Evolutionary conservation across 164 flowering plant genomes (phyloP).

Genomic region (Annona cherimola): DNA sequence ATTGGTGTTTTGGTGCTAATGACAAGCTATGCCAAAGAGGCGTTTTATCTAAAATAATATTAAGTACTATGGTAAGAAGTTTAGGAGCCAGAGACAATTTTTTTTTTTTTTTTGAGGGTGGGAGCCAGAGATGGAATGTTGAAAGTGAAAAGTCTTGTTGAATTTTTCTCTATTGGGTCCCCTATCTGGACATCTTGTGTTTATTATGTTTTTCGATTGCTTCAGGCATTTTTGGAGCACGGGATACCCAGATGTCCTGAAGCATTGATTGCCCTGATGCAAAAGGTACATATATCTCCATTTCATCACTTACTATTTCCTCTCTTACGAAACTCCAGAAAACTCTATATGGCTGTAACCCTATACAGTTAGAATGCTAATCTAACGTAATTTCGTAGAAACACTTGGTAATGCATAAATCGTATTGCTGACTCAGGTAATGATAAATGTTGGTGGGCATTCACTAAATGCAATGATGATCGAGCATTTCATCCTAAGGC

Average conservation of each 20-base stretch:
- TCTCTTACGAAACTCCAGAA: not conserved
- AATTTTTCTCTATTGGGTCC: no score
- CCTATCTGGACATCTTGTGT: not conserved
- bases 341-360: no score
- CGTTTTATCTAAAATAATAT: no score
- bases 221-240: constrained; percentile 75
- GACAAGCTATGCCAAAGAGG: no score
- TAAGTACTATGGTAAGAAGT: no score
- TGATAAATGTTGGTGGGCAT: constrained; percentile 69
- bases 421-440: constrained; percentile 44
- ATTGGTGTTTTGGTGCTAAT: no score
- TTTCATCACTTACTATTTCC: not conserved
- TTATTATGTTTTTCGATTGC: constrained; percentile 3
- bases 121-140: no score
- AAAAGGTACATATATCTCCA: constrained; percentile 41
- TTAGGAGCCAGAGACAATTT: no score
- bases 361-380: not conserved
- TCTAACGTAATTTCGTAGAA: not conserved
- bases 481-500: constrained; percentile 87
- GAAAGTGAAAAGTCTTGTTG: no score
- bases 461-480: constrained; percentile 69
- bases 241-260: constrained; percentile 79
- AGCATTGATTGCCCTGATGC: constrained; percentile 63
- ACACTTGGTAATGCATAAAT: not conserved
- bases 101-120: no score